These are phyloP conservation scores for Cryptosporidium parvum DNA, from an alignment of 169 alveolate genomes.

Conservation along the genomic window DNA sequence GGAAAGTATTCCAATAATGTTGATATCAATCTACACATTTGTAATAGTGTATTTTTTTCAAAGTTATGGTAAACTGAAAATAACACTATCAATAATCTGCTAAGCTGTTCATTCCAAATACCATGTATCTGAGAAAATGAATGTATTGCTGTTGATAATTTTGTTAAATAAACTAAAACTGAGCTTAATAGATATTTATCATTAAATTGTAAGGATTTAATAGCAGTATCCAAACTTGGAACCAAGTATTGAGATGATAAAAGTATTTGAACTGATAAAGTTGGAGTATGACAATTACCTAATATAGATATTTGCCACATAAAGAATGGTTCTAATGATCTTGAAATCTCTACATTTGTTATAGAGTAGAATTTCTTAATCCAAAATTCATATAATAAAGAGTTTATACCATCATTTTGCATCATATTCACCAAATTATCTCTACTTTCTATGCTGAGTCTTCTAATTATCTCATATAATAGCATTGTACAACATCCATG, in stretches of 20 bases:
- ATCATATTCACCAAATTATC: slow-evolving; percentile 48
- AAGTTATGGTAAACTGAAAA: slow-evolving; percentile 26
- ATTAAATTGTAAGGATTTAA: slow-evolving; percentile 39
- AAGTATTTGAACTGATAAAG: slow-evolving; percentile 24
- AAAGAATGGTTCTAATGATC: slow-evolving; percentile 67
- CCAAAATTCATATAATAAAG: slow-evolving; percentile 63
- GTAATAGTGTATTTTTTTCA: slow-evolving; percentile 45
- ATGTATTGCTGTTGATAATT: slow-evolving; percentile 20
- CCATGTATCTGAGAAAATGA: slow-evolving; percentile 7
- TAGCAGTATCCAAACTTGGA: slow-evolving; percentile 18
- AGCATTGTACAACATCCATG: slow-evolving; percentile 62
- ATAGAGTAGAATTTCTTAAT: slow-evolving; percentile 42
- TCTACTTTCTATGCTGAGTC: slow-evolving; percentile 1
- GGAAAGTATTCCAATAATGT: slow-evolving; percentile 41
- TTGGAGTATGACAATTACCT: slow-evolving; percentile 3
- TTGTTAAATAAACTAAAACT: slow-evolving; percentile 22
- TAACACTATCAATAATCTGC: slow-evolving; percentile 7
- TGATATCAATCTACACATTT: slow-evolving; percentile 33
- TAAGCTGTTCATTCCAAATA: slow-evolving; percentile 39
- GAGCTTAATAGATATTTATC: slow-evolving; percentile 42
- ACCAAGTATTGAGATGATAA: slow-evolving; percentile 29
- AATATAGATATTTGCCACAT: slow-evolving; percentile 59
- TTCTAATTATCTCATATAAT: slow-evolving; percentile 15
- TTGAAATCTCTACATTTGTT: slow-evolving; percentile 30
- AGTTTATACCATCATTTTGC: slow-evolving; percentile 52